Percentiles rank a stretch among this genome's conserved stretches.
Conservation (phyloP, 2,329 filamentous ascomycete species). For the Penicillium sp. region DNA sequence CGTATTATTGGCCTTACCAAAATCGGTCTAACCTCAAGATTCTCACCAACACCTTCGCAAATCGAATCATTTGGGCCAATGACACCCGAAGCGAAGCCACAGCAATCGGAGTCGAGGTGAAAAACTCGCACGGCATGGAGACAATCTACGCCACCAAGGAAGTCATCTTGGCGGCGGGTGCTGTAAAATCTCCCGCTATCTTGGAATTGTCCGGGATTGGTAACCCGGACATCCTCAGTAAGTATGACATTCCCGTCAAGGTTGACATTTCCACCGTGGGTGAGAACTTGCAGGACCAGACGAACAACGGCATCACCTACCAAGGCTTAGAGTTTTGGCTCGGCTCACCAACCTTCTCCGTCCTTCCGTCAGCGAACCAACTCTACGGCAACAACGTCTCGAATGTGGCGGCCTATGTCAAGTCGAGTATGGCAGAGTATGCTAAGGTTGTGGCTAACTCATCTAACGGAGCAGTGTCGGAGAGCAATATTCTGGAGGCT, state of each 20-base stretch:
- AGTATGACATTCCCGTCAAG: conserved; percentile 22
- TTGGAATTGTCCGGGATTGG: conserved; percentile 59
- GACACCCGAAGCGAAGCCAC: conserved; percentile 10
- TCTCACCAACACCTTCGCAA: conserved; percentile 39
- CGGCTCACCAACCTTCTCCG: conserved; percentile 19
- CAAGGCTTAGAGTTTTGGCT: conserved; percentile 12
- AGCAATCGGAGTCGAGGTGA: conserved; percentile 30
- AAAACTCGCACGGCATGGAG: conserved; percentile 16
- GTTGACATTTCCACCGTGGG: conserved; percentile 40
- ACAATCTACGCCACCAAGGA: conserved; percentile 39
- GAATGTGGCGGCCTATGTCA: conserved; percentile 15
- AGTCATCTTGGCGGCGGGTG: conserved; percentile 56
- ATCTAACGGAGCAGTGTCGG: conserved; percentile 22
- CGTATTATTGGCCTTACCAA: conserved; percentile 44
- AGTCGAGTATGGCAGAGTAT: conserved; percentile 20
- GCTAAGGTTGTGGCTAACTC: conserved; percentile 18
- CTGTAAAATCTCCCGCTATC: conserved; percentile 50
- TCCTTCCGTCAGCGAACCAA: conserved; percentile 16
- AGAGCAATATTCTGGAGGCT: conserved; percentile 17
- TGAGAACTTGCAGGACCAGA: conserved; percentile 46
- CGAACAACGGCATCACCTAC: conserved; percentile 20
- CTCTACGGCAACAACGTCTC: conserved; percentile 20
- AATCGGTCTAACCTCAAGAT: conserved; percentile 41
- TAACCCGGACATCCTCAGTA: conserved; percentile 25
- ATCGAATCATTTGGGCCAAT: conserved; percentile 36